Base-by-base conservation (phyloP, 164 flowering plant genomes). In the Akebia trifoliata region DNA sequence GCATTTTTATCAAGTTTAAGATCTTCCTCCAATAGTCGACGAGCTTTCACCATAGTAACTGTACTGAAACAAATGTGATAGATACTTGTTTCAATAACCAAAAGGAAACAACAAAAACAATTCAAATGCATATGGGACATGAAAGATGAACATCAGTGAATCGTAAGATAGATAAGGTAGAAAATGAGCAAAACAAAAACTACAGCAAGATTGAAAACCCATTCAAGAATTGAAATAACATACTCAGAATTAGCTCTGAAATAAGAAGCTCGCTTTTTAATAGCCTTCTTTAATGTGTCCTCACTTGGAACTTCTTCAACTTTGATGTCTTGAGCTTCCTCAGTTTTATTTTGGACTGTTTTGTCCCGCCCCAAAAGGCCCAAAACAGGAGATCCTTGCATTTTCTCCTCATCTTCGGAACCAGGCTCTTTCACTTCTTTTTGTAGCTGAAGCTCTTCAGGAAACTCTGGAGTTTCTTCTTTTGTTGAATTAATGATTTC, bases 21-120 rank as follows among this genome's bases (percentile, higher is more conserved):
- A 74, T 94, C 99, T 68, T 82, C 84, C 69, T 94, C 99, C 72
- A 94, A 64, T 54, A 86, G 76, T 12, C 87, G 81, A 58, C 99
- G 97, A 59, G 78, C 80, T 39, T 75, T 84, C 43, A 67, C 81
- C 82, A 83, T 57, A 17, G 89, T 84, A 59, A 86, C 30, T 35
- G 54, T 65, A 64, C 99, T 93, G 75, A 53, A 50, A 58, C 4
- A 52, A 28, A 30, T 20, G 26, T 12, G 15, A 29, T 15, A 64
- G 24, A 28, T 5, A 34, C 48, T 38, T 26, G 6, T 4, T 8
- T n/a, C 29, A 43, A 29, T 47, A 35, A 49, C 60, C 37, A 14
- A 55, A 39, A 28, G 8, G n/a, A 21, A 55, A 55, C 18, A 38
- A 29, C 46, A 15, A 20, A 6, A 54, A 54, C 1, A 37, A 50